phyloP scores from a whole-genome alignment of 345 rosid genomes.

The Citrus sinensis region DNA sequence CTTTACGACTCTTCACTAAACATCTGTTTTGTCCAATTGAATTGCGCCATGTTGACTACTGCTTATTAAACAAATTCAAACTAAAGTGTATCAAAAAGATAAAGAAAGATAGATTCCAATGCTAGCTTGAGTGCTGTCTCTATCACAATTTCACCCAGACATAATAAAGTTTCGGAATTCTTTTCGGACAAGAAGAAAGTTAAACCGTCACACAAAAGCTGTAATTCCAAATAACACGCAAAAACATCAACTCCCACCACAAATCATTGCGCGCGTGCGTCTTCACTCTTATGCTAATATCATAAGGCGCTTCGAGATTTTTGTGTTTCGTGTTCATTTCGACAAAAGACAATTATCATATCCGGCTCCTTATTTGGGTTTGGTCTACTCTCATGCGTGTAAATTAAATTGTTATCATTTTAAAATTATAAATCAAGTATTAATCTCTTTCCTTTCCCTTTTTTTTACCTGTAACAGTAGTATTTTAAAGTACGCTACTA shows the following conservation, averaged over 20 bases:
- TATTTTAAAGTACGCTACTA: too few relatives aligned
- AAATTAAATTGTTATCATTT: too few relatives aligned
- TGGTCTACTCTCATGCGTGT: too few relatives aligned
- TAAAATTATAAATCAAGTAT: too few relatives aligned
- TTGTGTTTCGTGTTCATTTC: too few relatives aligned
- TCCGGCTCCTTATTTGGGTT: too few relatives aligned
- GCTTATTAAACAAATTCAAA: neutral
- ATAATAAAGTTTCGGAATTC: neutral
- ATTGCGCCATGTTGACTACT: neutral
- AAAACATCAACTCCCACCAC: neutral
- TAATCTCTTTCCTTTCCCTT: too few relatives aligned
- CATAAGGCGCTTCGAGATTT: too few relatives aligned
- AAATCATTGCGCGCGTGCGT: neutral
- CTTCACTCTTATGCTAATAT: neutral
- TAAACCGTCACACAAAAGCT: slow-evolving; percentile 1
- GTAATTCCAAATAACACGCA: neutral
- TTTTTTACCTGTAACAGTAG: too few relatives aligned
- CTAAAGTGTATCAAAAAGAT: neutral
- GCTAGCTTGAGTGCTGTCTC: neutral
- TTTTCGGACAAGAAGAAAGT: neutral
- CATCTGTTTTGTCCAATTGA: neutral
- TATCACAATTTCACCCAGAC: neutral
- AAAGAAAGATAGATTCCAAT: neutral
- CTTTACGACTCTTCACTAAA: neutral
- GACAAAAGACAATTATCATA: too few relatives aligned